Evolutionary conservation across 257 asterid genomes (phyloP).

Genomic region (Solanum habrochaites): DNA sequence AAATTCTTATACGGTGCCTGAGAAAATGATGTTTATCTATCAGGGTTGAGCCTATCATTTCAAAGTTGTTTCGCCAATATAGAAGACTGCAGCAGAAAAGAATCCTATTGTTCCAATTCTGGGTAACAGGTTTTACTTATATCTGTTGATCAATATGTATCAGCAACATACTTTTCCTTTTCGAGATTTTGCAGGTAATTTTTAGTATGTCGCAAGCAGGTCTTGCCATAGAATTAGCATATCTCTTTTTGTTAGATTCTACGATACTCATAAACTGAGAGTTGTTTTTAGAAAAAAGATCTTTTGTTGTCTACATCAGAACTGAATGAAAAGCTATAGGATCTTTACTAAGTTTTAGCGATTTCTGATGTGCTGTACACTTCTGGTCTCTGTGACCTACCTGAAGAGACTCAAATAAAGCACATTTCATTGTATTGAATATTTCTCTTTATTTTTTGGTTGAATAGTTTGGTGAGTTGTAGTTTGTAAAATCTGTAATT

Average conservation of each 20-base stretch:
- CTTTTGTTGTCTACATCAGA: background rate
- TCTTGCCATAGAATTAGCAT: background rate
- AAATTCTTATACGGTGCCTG: background rate
- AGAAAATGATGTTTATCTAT: background rate
- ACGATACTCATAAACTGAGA: background rate
- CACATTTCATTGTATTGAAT: background rate
- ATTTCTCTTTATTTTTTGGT: background rate
- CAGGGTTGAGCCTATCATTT: background rate
- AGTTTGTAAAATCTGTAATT: background rate
- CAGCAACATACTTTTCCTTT: background rate
- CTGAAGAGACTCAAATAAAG: background rate
- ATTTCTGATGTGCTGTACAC: background rate
- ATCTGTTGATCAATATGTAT: background rate
- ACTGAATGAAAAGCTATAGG: background rate
- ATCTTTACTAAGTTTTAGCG: background rate
- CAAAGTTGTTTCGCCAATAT: background rate
- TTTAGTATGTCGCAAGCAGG: background rate
- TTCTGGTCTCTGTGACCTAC: background rate
- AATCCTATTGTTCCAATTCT: background rate
- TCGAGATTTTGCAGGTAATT: background rate
- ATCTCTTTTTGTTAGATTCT: background rate
- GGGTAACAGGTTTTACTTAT: background rate
- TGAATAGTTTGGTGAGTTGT: background rate
- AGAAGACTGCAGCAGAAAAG: background rate
- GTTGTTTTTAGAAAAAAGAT: background rate